phyloP scores from a whole-genome alignment of 129 eudicot genomes.

The Tanacetum coccineum region DNA sequence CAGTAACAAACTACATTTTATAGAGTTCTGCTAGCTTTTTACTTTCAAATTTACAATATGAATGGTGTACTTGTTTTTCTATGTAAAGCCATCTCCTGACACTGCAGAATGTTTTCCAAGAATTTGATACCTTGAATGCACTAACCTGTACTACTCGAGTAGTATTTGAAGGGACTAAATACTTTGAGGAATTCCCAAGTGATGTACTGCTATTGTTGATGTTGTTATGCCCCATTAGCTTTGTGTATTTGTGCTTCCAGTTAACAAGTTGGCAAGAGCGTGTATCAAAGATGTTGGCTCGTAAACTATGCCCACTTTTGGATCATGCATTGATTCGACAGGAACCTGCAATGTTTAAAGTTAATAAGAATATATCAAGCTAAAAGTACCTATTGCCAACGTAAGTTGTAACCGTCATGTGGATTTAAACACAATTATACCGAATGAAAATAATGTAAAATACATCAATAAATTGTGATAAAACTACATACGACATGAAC shows the following conservation, averaged over 20 bases:
- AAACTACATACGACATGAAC: slow-evolving; percentile 54
- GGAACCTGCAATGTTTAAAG: slow-evolving; percentile 42
- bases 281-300: slow-evolving; percentile 71
- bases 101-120: neutral
- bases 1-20: neutral
- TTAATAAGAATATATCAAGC: neutral
- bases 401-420: neutral
- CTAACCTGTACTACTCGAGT: slow-evolving; percentile 3
- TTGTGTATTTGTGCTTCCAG: slow-evolving; percentile 24
- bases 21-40: slow-evolving; percentile 2
- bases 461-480: neutral
- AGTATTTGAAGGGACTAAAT: slow-evolving; percentile 1
- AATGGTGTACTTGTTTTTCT: slow-evolving; percentile 4
- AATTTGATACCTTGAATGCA: slow-evolving; percentile 4
- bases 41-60: slow-evolving; percentile 18
- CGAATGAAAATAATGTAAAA: neutral
- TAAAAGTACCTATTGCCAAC: neutral
- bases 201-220: neutral
- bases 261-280: slow-evolving; percentile 59
- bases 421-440: neutral
- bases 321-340: slow-evolving; percentile 70
- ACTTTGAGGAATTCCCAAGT: neutral
- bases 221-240: slow-evolving; percentile 16
- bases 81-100: neutral
- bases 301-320: slow-evolving; percentile 71